These are phyloP conservation scores for Sphenostylis stenocarpa DNA, from an alignment of 306 rosid genomes.

Conservation along the genomic window DNA sequence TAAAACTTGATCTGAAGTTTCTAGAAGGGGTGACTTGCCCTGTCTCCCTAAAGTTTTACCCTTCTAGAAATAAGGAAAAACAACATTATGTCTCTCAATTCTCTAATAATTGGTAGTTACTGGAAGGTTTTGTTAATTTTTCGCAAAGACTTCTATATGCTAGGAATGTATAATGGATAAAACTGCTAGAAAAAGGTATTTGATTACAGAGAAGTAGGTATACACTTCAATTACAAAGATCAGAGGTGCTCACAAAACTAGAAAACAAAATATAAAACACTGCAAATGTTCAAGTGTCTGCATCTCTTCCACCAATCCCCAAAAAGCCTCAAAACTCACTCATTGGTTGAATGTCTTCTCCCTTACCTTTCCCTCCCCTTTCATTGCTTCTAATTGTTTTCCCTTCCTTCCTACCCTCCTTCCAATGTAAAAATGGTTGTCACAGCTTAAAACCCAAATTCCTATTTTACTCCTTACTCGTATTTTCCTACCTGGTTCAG, in stretches of 20 bases:
- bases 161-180: not conserved
- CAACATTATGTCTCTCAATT: not conserved
- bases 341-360: not conserved
- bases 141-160: not conserved
- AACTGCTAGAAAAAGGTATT: not conserved
- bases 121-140: not conserved
- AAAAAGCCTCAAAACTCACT: not conserved
- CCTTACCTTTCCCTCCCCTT: not conserved
- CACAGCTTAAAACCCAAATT: not conserved
- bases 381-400: not conserved
- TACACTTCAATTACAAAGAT: not conserved
- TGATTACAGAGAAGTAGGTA: not conserved
- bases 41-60: not conserved
- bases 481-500: not conserved
- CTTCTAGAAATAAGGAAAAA: not conserved
- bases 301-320: not conserved
- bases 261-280: not conserved
- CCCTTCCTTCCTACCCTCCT: not conserved
- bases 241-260: not conserved
- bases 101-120: not conserved
- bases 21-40: not conserved
- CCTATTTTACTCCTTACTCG: not conserved
- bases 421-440: not conserved
- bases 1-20: not conserved
- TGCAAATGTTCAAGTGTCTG: not conserved